These are phyloP conservation scores for Monilinia laxa DNA, from an alignment of 2,329 filamentous ascomycete genomes.

Conservation along the genomic window DNA sequence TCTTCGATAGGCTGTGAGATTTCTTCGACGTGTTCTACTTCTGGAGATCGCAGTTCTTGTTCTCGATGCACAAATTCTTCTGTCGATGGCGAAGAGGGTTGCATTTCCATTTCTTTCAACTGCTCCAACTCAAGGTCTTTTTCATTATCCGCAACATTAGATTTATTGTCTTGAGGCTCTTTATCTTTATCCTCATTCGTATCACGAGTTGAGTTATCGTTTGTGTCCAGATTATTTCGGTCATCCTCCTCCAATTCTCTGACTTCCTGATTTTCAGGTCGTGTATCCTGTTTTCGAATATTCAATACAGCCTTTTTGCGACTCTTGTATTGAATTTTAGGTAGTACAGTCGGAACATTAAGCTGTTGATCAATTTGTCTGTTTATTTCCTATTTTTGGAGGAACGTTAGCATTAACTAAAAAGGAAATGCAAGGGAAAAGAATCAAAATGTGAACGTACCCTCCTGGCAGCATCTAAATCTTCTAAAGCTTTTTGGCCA, in stretches of 20 bases:
- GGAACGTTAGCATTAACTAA: constrained; percentile 7
- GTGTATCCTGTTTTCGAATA: background rate
- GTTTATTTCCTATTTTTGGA: constrained; percentile 33
- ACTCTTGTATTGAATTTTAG: constrained; percentile 33
- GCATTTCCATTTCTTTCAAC: background rate
- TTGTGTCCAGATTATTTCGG: background rate
- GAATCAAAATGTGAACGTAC: constrained; percentile 21
- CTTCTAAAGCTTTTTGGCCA: constrained; percentile 31
- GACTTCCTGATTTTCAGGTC: background rate
- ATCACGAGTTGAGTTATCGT: constrained; percentile 1
- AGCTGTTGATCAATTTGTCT: constrained; percentile 35
- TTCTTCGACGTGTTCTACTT: background rate
- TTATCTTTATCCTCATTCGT: background rate
- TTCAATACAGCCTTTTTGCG: constrained; percentile 28
- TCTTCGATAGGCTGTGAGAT: background rate
- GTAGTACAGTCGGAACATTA: constrained; percentile 33
- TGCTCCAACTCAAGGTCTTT: background rate
- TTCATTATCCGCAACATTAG: constrained; percentile 3
- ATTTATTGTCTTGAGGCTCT: background rate
- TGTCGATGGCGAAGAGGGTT: background rate
- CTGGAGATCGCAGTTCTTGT: background rate
- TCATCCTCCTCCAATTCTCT: background rate
- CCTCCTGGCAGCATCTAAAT: constrained; percentile 35
- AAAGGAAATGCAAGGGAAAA: background rate
- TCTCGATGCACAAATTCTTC: background rate